These are phyloP conservation scores for Dothistroma pini DNA, from an alignment of 2,329 filamentous ascomycete genomes.

Conservation along the genomic window DNA sequence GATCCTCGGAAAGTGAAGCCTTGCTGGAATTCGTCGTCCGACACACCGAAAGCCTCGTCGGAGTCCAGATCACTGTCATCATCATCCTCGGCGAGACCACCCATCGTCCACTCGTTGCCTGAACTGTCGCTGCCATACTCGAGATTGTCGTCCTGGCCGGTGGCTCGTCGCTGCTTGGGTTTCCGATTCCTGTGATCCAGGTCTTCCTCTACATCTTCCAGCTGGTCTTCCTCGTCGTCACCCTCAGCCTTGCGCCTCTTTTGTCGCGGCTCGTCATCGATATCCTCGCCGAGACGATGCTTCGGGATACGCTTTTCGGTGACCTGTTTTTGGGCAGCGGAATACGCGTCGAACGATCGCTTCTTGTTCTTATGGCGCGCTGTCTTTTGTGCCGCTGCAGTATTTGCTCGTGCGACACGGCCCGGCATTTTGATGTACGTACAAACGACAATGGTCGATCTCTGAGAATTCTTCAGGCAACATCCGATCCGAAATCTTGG, in stretches of 20 bases:
- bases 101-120: constrained; percentile 80
- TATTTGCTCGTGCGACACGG: constrained; percentile 39
- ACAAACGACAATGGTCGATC: not conserved
- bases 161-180: constrained; percentile 25
- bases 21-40: constrained; percentile 80
- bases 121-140: constrained; percentile 81
- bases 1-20: constrained; percentile 67
- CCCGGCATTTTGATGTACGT: constrained; percentile 40
- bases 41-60: constrained; percentile 82
- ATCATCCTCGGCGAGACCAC: constrained; percentile 59
- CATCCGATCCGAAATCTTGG: not conserved
- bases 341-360: constrained; percentile 58
- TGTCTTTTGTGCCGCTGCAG: constrained; percentile 31
- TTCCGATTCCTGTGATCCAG: constrained; percentile 33
- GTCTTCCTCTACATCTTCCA: constrained; percentile 39
- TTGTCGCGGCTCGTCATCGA: constrained; percentile 43
- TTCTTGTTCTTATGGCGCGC: constrained; percentile 48
- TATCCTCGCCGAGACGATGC: constrained; percentile 55
- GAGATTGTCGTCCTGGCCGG: constrained; percentile 43
- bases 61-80: constrained; percentile 68
- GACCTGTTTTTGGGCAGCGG: constrained; percentile 57
- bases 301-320: constrained; percentile 54
- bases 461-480: not conserved
- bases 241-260: constrained; percentile 41
- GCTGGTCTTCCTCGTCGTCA: constrained; percentile 49